phyloP scores from a whole-genome alignment of 2,329 filamentous ascomycete genomes.

The Colletotrichum salicis region DNA sequence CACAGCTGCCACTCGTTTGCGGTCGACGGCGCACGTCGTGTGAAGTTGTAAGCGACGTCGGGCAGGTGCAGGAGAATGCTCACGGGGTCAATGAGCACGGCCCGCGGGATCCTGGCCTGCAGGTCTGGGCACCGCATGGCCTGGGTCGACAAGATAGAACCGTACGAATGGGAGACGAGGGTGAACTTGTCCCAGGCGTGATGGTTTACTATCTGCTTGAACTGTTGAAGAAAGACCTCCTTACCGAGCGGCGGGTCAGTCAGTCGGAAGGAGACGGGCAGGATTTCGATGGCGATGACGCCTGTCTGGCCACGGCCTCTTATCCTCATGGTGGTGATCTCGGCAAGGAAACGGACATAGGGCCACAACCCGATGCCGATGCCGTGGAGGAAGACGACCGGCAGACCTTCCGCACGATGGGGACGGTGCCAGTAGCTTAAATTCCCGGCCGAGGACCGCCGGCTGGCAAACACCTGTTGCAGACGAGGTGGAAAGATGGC shows the following conservation, averaged over 20 bases:
- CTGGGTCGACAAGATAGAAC: slow-evolving; percentile 71
- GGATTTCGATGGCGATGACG: slow-evolving; percentile 73
- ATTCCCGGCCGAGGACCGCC: slow-evolving; percentile 57
- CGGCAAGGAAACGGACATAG: slow-evolving; percentile 66
- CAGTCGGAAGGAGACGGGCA: slow-evolving; percentile 72
- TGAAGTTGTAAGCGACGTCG: slow-evolving; percentile 79
- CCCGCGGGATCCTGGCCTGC: slow-evolving; percentile 59
- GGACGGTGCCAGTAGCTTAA: slow-evolving; percentile 74
- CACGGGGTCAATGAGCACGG: slow-evolving; percentile 69
- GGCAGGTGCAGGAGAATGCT: slow-evolving; percentile 75
- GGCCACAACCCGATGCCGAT: slow-evolving; percentile 76
- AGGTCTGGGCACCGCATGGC: slow-evolving; percentile 63
- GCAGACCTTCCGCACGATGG: slow-evolving; percentile 67
- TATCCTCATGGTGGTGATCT: slow-evolving; percentile 52
- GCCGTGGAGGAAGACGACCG: slow-evolving; percentile 76
- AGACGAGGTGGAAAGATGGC: slow-evolving; percentile 12
- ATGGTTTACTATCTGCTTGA: slow-evolving; percentile 65
- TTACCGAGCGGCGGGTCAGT: slow-evolving; percentile 62
- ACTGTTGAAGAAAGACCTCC: slow-evolving; percentile 64
- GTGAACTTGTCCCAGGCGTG: slow-evolving; percentile 70
- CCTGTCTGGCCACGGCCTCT: slow-evolving; percentile 60
- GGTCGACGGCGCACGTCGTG: slow-evolving; percentile 57
- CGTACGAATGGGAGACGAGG: slow-evolving; percentile 70
- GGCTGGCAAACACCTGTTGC: slow-evolving; percentile 42
- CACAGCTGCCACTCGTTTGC: slow-evolving; percentile 78